Base-by-base conservation (phyloP, 768 basidiomycete genomes). In the Phlebiopsis gigantea region DNA sequence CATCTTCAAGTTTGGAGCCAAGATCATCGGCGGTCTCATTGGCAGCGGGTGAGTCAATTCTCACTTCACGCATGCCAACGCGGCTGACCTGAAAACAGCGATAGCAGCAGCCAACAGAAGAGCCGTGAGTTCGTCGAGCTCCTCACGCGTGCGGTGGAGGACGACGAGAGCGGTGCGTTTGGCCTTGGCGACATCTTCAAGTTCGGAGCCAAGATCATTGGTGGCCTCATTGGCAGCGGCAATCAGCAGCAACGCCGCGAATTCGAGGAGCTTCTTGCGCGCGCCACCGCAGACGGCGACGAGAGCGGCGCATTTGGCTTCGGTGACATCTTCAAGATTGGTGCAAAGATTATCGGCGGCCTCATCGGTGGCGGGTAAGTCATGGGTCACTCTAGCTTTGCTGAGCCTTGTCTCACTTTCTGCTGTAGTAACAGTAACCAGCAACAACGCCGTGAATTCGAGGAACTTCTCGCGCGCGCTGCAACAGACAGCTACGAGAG, bases 191-290 rank as follows among this genome's bases (percentile, higher is more conserved):
- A 39, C 34, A 10, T 39, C 34, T 39, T 39, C 34, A 39, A 39
- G 34, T 39, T 39, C 17, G 34, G 34, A 12, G 34, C 34, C 34
- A 39, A 39, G 34, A 39, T 39, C 8, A 39, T 39, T 17, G 34
- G 34, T 17, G 34, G 34, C 9, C 21, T 46, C 45, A 9, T 46
- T 24, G 45, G 45, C 45, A 19, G 45, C 10, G 45, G 45, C 10
- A 22, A 24, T 25, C 46, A 21, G 42, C 42, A 43, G 42, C 42
- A n/a, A 17, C 42, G 42, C 17, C 31, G 31, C 24, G 39, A 49
- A 17, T 24, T 46, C 28, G 26, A 46, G 2, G 54, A 55, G 44
- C 10, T 55, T n/a, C 54, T 55, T 30, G 44, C 47, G n/a, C 55
- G 55, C 19, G 31, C 50, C 14, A 25, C 53, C 14, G 30, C 22